phyloP scores from a whole-genome alignment of 768 basidiomycete species.

The Kwoniella sp. region DNA sequence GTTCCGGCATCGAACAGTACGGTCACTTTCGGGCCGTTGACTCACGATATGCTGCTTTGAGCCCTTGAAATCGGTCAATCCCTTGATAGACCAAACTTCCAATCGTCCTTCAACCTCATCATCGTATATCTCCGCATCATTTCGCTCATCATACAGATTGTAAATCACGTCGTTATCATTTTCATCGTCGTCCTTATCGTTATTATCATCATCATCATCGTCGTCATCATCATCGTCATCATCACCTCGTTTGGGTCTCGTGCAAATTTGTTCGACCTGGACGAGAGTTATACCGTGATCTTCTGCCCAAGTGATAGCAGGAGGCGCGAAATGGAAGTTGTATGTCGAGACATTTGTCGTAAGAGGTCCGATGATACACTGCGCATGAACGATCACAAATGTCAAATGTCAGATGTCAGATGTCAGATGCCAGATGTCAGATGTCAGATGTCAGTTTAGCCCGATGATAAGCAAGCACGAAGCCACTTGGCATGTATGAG shows the following conservation, averaged over 20 bases:
- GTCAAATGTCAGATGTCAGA: no score
- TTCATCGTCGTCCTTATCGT: conserved; percentile 14
- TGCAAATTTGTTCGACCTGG: conserved; percentile 40
- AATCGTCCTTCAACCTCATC: conserved; percentile 34
- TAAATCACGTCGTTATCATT: conserved; percentile 16
- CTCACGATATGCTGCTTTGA: conserved; percentile 23
- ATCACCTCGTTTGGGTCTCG: conserved; percentile 21
- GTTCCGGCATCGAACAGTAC: no score
- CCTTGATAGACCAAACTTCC: conserved; percentile 21
- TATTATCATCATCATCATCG: conserved; percentile 20
- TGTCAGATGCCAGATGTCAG: no score
- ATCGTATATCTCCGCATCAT: conserved; percentile 14
- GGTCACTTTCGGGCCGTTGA: no score
- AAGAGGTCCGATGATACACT: conserved; percentile 44
- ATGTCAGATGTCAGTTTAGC: no score
- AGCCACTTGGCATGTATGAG: no score
- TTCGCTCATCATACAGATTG: conserved; percentile 6
- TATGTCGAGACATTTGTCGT: conserved; percentile 22
- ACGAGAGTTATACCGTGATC: conserved; percentile 24
- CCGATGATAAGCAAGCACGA: no score
- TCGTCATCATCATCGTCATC: conserved; percentile 30
- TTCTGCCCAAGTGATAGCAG: conserved; percentile 22
- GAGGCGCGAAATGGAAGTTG: conserved; percentile 30
- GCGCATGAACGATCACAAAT: no score
- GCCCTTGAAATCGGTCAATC: conserved; percentile 24